Base-by-base conservation (phyloP, 179 eudicot species). In the Sideroxylon spinosum region DNA sequence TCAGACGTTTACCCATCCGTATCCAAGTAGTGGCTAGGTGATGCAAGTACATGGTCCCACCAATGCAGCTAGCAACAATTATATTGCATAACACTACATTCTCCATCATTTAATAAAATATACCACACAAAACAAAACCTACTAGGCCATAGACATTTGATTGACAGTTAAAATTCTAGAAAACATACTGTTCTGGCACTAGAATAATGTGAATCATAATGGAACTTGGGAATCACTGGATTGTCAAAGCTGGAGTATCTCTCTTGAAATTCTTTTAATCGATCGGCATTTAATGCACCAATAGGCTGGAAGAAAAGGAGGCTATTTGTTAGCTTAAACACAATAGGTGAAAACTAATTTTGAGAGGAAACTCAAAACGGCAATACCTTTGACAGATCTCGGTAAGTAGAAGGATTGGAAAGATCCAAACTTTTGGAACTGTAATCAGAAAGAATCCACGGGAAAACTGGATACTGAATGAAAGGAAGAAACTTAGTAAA, bases 371-470 rank as follows among this genome's bases (percentile, higher is more conserved):
- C 61, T 9, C 59, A 46, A 71, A 63, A 8, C 57, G 46, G 26
- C 19, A 57, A 69, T 69, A 96, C 99, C 97, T 96, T 94, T 80
- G 99, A 96, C 68, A 96, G 93, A 81, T 96, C 99, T 78, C 99
- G 90, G 79, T 92, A 96, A 63, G 97, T 92, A 77, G 92, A 89
- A 65, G 96, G 91, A 83, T 76, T 85, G 61, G 92, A 78, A 77
- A 96, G 90, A 87, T 96, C 95, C 87, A 96, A 88, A 71, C 69
- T 79, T 78, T 85, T 79, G 74, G 99, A 94, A 81, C 81, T 86
- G 85, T 96, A 96, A 86, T 96, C 99, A 76, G 99, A 86, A 79
- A 96, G 84, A 82, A 96, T 94, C 99, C 99, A 96, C n/a, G 99
- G 99, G 79, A 96, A 94, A 76, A 96, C 97, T 72, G 99, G 99